Evolutionary conservation across 495 filamentous ascomycete genomes (phyloP), one percentile per base, ranked within the genome.

Genomic region (Pyrenopolyporus hunteri): DNA sequence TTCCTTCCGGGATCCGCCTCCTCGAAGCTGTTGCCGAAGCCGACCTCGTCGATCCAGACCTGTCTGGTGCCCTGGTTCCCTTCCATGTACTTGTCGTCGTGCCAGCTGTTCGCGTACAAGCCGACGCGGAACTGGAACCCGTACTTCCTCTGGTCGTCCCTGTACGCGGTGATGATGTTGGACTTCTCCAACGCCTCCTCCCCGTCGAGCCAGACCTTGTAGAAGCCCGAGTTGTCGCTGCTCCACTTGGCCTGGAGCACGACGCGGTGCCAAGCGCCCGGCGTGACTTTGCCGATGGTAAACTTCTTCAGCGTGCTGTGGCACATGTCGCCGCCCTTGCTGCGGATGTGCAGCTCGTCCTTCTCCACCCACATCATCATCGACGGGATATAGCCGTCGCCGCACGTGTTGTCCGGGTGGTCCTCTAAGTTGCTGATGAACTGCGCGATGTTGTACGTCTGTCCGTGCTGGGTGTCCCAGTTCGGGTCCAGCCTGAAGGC

Each of bases 61-160:
- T 79, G 73, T 2, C 80, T 63, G 7, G 78, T 78, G 0, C 73
- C 69, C 70, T 83, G 80, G 4, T 56, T 74, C 1, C 80, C 80
- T 48, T 70, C 59, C 59, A 71, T 68, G 53, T 72, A 61, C 33
- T 62, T 59, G 22, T 82, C 71, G 46, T 82, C 80, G 53, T 82
- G 72, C 81, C 81, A 84, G n/a, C 75, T 73, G 56, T 82, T 84
- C 0, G 81, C 81, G 64, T 83, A 84, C 20, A 82, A 67, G 4
- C 80, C 81, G 39, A 79, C 75, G 1, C 78, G 71, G 71, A 80
- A 84, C 67, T 83, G 74, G 64, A 83, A 82, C 1, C 59, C 59
- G 36, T 50, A 63, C 29, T 56, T 63, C 28, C 64, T 66, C 22
- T 66, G 64, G 46, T 66, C 57, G 54, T 81, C 78, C 4, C 69